Base-by-base conservation (phyloP, 2,329 filamentous ascomycete genomes). In the Podosphaera fusca region DNA sequence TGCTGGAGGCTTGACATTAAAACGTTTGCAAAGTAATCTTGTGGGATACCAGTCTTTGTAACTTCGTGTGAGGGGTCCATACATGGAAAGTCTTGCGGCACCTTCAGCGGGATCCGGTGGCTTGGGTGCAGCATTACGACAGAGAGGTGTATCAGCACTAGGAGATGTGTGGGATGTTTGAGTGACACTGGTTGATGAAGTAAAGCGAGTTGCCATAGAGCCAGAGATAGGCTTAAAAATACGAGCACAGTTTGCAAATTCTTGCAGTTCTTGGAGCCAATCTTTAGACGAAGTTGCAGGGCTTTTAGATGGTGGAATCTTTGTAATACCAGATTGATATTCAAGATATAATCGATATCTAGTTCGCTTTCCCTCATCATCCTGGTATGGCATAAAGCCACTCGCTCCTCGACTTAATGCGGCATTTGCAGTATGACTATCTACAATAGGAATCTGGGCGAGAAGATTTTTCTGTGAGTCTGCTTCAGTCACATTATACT, bases 171-270 rank as follows among this genome's bases (percentile, higher is more conserved):
- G 63, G 33, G 3, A 36, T 12, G 12, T 60, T 45, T 70, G 68
- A 2, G 70, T 67, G 2, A 70, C 64, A 0, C 76, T 73, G 7
- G 79, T 78, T 0, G 81, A 78, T 1, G 85, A 83, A 0, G 88
- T 95, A 67, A 98, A 98, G 0, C 90, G 82, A 29, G 85, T 87
- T 14, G 90, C 92, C 87, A 98, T 96, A 60, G 87, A 75, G 0
- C 88, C 88, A 1, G 85, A 87, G 71, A 94, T 86, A 0, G 92
- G 92, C 67, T 86, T 90, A 73, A 96, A 98, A 29, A 96, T 81
- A 62, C 80, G 73, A 0, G 83, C 83, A 4, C 82, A 82, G 57
- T 81, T 78, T 10, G 78, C 74, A 65, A 87, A 87, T 62, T 98
- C 81, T 55, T 72, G 73, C 56, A 95, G 73, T 68, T 98, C 92